A percentile compares a stretch with the other conserved stretches of the same genome.
Evolutionary conservation across 2,329 filamentous ascomycete species (phyloP).

Genomic region (Fusarium abutilonis): DNA sequence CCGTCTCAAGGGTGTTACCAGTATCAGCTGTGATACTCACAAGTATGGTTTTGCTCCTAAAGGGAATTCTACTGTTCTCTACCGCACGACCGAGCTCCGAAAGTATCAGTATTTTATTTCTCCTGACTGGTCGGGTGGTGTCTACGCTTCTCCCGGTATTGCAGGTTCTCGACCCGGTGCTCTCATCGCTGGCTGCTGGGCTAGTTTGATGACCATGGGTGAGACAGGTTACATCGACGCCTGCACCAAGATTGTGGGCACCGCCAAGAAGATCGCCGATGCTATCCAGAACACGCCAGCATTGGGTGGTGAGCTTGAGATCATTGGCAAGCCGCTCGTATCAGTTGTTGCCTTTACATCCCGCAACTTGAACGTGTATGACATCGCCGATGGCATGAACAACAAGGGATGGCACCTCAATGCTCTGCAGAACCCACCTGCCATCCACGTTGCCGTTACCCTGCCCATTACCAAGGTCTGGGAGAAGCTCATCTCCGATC

Average conservation of each 20-base stretch:
- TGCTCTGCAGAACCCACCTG: slow-evolving; percentile 88
- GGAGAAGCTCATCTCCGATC: slow-evolving; percentile 80
- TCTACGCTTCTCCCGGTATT: slow-evolving; percentile 92
- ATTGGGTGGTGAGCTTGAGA: slow-evolving; percentile 76
- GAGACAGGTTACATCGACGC: slow-evolving; percentile 88
- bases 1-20: slow-evolving; percentile 90
- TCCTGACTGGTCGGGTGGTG: slow-evolving; percentile 93
- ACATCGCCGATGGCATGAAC: slow-evolving; percentile 89
- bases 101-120: slow-evolving; percentile 97
- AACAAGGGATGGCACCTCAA: slow-evolving; percentile 94
- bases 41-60: slow-evolving; percentile 99
- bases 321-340: slow-evolving; percentile 87
- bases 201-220: slow-evolving; percentile 86
- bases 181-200: slow-evolving; percentile 95
- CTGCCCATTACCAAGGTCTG: slow-evolving; percentile 83
- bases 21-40: slow-evolving; percentile 96
- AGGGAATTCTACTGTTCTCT: slow-evolving; percentile 92
- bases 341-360: slow-evolving; percentile 89
- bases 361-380: slow-evolving; percentile 90
- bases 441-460: slow-evolving; percentile 94
- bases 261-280: slow-evolving; percentile 82
- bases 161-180: slow-evolving; percentile 93
- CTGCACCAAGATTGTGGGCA: slow-evolving; percentile 87
- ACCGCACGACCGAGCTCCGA: slow-evolving; percentile 81
- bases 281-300: slow-evolving; percentile 75